These are phyloP conservation scores for Dendrobium huoshanense DNA, from an alignment of 106 monocot species.

Conservation along the genomic window DNA sequence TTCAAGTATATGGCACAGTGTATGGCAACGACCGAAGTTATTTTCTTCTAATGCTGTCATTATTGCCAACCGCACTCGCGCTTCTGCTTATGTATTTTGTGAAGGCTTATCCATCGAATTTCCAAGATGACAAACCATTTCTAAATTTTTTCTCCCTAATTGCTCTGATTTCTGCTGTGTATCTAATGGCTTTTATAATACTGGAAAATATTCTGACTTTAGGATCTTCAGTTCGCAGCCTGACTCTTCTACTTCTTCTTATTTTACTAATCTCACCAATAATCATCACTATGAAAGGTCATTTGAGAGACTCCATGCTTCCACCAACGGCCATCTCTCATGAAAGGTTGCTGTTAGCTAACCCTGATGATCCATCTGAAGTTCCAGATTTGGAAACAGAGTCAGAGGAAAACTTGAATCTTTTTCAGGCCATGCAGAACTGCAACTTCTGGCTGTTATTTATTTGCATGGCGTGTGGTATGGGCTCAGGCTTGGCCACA, in stretches of 20 bases:
- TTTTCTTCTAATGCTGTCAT: conserved; percentile 44
- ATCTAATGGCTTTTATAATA: conserved; percentile 40
- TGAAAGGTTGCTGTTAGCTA: conserved; percentile 12
- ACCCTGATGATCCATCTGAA: conserved; percentile 5
- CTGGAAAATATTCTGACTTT: conserved; percentile 26
- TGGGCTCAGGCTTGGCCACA: conserved; percentile 45
- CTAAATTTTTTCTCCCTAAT: conserved; percentile 34
- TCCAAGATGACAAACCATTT: conserved; percentile 23
- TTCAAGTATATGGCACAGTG: conserved; percentile 34
- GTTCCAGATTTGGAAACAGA: background rate
- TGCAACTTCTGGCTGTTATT: conserved; percentile 47
- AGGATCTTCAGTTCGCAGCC: background rate
- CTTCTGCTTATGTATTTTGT: conserved; percentile 39
- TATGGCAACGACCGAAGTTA: conserved; percentile 15
- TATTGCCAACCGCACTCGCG: conserved; percentile 23
- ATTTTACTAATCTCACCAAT: conserved; percentile 33
- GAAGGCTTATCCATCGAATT: conserved; percentile 12
- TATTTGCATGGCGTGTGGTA: conserved; percentile 38
- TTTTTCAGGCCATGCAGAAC: conserved; percentile 28
- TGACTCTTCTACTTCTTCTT: conserved; percentile 24
- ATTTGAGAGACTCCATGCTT: background rate
- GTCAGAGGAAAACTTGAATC: conserved; percentile 16
- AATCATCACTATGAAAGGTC: conserved; percentile 4
- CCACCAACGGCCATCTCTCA: background rate
- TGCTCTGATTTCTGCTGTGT: conserved; percentile 30